Base-by-base conservation (phyloP, 345 rosid species). In the Cardiospermum halicacabum region DNA sequence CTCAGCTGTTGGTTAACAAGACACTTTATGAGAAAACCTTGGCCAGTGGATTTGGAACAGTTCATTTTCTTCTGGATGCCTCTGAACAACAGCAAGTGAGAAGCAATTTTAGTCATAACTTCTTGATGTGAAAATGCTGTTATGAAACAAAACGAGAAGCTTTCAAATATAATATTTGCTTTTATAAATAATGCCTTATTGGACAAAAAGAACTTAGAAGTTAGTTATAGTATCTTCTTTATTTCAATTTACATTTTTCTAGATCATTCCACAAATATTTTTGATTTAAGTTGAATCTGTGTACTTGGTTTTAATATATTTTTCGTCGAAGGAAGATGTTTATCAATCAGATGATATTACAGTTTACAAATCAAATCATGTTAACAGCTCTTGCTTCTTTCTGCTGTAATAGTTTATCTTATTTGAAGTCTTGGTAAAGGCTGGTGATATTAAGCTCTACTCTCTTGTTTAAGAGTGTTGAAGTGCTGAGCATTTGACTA, bases 21-120 rank as follows among this genome's bases (percentile, higher is more conserved):
- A 88, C 98, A 18, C 96, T 92, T 42, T 92, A 92, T 56, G 97
- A 88, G 89, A 92, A 88, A 86, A 92, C 98, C 25, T 75, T 89
- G 74, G 98, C 97, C 31, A 89, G 98, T 81, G 98, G 97, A 55
- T 93, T 89, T 60, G 97, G 97, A 64, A 77, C 98, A 10, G 87
- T 93, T 69, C 90, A 93, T 76, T 89, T 93, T 75, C 97, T 92
- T 78, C 69, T 92, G 76, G 98, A 92, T 79, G 98, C 96, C 69
- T 87, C 98, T 18, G 96, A 92, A 76, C 96, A 92, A 76, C 98
- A 92, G 75, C 96, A 89, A 76, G 98, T 82, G 67, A 80, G 82
- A 74, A 58, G 28, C 30, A 55, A 63, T 56, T 64, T 50, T 56
- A 13, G 54, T 57, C 10, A 34, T 34, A 5, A 34, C 10, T 34